These are phyloP conservation scores for Kwoniella sp. DNA, from an alignment of 768 basidiomycete species.

Conservation along the genomic window DNA sequence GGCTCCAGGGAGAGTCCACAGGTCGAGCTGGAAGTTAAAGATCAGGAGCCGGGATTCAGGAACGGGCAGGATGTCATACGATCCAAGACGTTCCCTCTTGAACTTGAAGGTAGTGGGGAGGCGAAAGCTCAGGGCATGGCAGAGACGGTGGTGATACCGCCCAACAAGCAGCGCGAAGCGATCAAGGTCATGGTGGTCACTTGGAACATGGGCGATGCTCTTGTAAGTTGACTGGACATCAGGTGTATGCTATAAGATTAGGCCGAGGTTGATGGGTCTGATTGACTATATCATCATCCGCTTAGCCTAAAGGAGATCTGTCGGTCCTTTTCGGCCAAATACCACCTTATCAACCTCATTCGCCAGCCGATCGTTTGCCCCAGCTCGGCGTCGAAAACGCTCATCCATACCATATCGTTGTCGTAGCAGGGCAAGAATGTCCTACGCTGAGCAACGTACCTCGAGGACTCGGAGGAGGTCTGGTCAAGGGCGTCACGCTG, in stretches of 20 bases:
- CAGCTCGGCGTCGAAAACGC: slow-evolving; percentile 36
- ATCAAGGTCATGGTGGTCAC: slow-evolving; percentile 54
- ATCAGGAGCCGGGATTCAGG: background rate
- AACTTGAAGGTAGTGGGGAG: background rate
- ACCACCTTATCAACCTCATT: slow-evolving; percentile 38
- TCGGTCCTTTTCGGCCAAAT: slow-evolving; percentile 47
- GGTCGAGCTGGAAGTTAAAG: background rate
- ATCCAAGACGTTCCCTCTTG: slow-evolving; percentile 5
- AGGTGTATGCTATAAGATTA: too few species aligned
- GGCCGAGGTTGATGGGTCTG: background rate
- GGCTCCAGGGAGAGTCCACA: background rate
- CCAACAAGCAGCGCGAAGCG: slow-evolving; percentile 34
- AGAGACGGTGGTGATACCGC: slow-evolving; percentile 10
- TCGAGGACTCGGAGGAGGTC: slow-evolving; percentile 52
- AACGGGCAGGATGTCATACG: slow-evolving; percentile 2
- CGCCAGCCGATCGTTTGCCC: slow-evolving; percentile 27
- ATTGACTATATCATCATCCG: background rate
- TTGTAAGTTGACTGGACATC: slow-evolving; percentile 40
- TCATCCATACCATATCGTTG: slow-evolving; percentile 55
- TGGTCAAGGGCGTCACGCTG: slow-evolving; percentile 52
- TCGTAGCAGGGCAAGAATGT: slow-evolving; percentile 55
- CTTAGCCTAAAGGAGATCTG: slow-evolving; percentile 54
- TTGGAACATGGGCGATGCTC: slow-evolving; percentile 56
- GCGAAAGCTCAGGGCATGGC: slow-evolving; percentile 4
- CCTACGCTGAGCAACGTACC: slow-evolving; percentile 54